Evolutionary conservation across 1,284 basidiomycete genomes (phyloP).

Genomic region (Amylostereum areolatum): DNA sequence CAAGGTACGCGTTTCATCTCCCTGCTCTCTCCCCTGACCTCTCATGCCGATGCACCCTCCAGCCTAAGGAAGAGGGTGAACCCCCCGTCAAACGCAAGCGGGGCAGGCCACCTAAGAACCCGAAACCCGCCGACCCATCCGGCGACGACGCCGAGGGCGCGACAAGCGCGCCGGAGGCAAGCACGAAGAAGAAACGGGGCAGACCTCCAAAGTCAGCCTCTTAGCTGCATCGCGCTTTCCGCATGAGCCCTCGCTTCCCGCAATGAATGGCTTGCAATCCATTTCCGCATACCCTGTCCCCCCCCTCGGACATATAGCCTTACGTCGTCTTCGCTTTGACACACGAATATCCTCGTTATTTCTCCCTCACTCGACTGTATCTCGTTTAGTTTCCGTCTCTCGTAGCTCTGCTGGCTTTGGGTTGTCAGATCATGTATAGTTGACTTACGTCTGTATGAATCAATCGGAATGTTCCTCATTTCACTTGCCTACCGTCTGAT

Average conservation of each 20-base stretch:
- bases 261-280: no score
- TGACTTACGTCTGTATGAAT: no score
- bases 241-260: no score
- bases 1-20: slow-evolving; percentile 45
- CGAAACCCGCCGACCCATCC: slow-evolving; percentile 39
- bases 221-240: no score
- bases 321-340: no score
- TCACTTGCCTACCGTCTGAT: not conserved
- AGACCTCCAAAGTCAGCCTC: slow-evolving; percentile 54
- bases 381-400: no score
- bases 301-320: no score
- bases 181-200: slow-evolving; percentile 60
- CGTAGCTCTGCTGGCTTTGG: no score
- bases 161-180: slow-evolving; percentile 18
- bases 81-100: slow-evolving; percentile 57
- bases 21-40: slow-evolving; percentile 9
- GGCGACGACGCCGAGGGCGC: slow-evolving; percentile 36
- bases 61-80: slow-evolving; percentile 53
- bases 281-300: no score
- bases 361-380: not conserved
- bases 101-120: slow-evolving; percentile 67
- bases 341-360: not conserved
- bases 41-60: slow-evolving; percentile 19
- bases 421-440: no score
- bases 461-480: not conserved